Conservation (phyloP, 345 rosid genomes). For the Salix suchowensis region DNA sequence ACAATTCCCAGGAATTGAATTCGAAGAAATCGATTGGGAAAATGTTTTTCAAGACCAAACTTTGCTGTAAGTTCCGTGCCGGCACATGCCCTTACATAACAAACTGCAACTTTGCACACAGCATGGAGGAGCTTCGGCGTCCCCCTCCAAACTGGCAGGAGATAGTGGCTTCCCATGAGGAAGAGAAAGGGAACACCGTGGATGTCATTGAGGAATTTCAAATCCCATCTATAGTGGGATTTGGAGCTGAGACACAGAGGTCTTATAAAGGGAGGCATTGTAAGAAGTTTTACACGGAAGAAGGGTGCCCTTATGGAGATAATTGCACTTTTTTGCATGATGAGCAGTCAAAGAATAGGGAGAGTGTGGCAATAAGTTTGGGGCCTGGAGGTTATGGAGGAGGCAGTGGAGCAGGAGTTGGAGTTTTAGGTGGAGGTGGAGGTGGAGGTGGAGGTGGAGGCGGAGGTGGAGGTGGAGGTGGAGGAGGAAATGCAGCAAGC, state of each 20-base stretch:
- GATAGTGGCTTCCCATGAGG: conserved; percentile 64
- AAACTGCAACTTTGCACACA: conserved; percentile 84
- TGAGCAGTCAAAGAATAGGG: conserved; percentile 88
- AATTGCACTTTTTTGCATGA: conserved; percentile 85
- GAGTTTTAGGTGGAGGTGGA: conserved; percentile 20
- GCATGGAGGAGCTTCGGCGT: conserved; percentile 79
- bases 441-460: conserved; percentile 22
- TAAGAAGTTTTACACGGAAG: conserved; percentile 91
- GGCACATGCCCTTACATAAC: conserved; percentile 75
- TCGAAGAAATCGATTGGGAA: conserved; percentile 68
- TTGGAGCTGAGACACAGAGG: conserved; percentile 52
- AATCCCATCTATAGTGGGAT: conserved; percentile 60
- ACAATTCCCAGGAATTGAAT: conserved; percentile 40
- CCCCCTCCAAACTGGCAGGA: conserved; percentile 80
- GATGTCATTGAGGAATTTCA: conserved; percentile 75
- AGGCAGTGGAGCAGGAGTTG: conserved; percentile 25
- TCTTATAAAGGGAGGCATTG: conserved; percentile 87
- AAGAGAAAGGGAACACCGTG: conserved; percentile 32
- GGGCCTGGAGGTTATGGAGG: conserved; percentile 87
- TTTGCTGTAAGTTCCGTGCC: conserved; percentile 66
- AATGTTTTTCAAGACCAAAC: conserved; percentile 79
- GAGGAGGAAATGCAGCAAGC: conserved; percentile 30
- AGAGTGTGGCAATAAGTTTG: conserved; percentile 90
- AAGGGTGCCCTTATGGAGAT: conserved; percentile 97
- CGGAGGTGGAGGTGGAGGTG: conserved; percentile 24